These are phyloP conservation scores for Metschnikowia santaceciliae DNA, from an alignment of 805 yeast genomes.

Conservation along the genomic window DNA sequence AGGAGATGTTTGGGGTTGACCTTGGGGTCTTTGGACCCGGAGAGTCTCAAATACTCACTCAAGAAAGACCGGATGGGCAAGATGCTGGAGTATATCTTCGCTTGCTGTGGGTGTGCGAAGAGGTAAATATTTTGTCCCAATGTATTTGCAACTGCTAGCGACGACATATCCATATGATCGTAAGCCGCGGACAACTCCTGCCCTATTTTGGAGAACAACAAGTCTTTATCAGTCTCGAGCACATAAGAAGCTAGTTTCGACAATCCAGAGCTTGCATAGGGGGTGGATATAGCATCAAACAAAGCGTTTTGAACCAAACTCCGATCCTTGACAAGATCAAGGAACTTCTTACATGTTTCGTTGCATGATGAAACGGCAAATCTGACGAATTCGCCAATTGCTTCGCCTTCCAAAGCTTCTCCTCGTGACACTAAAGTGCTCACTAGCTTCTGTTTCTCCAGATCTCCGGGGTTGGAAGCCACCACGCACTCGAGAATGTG, in stretches of 20 bases:
- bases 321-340: constrained; percentile 9
- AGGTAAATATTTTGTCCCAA: constrained; percentile 40
- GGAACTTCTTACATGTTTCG: constrained; percentile 9
- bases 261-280: constrained; percentile 13
- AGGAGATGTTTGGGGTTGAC: background rate
- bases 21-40: background rate
- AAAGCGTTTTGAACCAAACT: constrained; percentile 7
- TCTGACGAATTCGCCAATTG: background rate
- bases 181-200: constrained; percentile 14
- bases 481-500: constrained; percentile 20
- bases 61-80: constrained; percentile 18
- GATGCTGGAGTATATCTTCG: constrained; percentile 6
- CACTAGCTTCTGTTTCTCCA: constrained; percentile 15
- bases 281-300: background rate
- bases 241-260: constrained; percentile 8
- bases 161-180: constrained; percentile 12
- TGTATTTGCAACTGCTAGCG: constrained; percentile 46
- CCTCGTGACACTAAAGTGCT: constrained; percentile 7
- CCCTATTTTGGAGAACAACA: constrained; percentile 26
- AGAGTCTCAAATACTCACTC: background rate
- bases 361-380: background rate
- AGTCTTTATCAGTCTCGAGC: background rate
- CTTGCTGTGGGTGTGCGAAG: constrained; percentile 7
- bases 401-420: background rate
- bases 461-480: constrained; percentile 3